Evolutionary conservation across 2,329 filamentous ascomycete genomes (phyloP).

Genomic region (Alternaria arbusti): DNA sequence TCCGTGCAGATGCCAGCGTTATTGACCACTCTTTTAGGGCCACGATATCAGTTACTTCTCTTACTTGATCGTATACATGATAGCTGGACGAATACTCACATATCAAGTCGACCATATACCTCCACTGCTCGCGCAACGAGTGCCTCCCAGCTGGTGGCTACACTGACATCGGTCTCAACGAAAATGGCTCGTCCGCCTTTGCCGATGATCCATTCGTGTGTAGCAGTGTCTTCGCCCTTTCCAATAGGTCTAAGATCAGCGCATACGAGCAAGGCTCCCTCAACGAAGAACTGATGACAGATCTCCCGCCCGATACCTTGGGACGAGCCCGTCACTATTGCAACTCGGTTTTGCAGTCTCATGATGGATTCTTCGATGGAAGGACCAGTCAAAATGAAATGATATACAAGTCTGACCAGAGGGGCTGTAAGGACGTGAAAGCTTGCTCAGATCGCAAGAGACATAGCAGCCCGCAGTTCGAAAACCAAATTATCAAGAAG

Average conservation of each 20-base stretch:
- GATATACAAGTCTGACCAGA: not conserved
- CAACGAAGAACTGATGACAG: not conserved
- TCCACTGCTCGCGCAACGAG: not conserved
- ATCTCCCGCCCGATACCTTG: constrained; percentile 37
- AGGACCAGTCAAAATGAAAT: not conserved
- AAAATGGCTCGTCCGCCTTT: not conserved
- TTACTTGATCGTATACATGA: not conserved
- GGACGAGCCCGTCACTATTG: constrained; percentile 40
- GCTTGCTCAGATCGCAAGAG: not conserved
- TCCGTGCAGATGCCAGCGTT: not conserved
- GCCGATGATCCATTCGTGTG: not conserved
- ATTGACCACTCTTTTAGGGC: not conserved
- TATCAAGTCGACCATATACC: not conserved
- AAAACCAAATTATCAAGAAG: not conserved
- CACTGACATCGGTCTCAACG: not conserved
- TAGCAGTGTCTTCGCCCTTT: not conserved
- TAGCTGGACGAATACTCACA: not conserved
- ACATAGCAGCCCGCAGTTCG: not conserved
- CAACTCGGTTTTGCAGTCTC: constrained; percentile 17
- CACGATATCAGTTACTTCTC: not conserved
- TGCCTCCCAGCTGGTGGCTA: not conserved
- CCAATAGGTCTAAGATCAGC: not conserved
- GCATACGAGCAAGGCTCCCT: not conserved
- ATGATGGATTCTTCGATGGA: not conserved
- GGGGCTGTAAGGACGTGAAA: not conserved